Evolutionary conservation across 2,329 filamentous ascomycete species (phyloP).

Genomic region (Hypocrella siamensis): DNA sequence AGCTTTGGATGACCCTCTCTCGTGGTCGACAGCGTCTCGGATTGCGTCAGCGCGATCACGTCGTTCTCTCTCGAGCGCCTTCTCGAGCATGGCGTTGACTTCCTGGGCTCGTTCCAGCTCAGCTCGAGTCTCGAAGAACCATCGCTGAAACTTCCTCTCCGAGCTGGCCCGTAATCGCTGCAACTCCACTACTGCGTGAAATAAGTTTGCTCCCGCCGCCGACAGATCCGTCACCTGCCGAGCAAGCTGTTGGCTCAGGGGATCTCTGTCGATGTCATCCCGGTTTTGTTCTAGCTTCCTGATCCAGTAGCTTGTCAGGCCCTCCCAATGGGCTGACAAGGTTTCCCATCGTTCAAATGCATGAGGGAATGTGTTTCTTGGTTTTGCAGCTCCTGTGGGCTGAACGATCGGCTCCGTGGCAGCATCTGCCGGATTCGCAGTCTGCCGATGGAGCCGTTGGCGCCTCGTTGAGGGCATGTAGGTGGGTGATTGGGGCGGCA

Average conservation of each 20-base stretch:
- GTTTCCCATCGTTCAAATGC: conserved; percentile 97
- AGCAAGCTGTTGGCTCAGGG: conserved; percentile 74
- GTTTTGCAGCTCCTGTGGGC: conserved; percentile 14
- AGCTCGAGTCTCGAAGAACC: conserved; percentile 89
- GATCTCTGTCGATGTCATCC: conserved; percentile 67
- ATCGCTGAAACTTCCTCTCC: conserved; percentile 93
- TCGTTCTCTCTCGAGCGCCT: conserved; percentile 58
- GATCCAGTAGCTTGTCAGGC: conserved; percentile 94
- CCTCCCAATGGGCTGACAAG: conserved; percentile 94
- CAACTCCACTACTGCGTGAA: conserved; percentile 92
- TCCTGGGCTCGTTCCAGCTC: conserved; percentile 80
- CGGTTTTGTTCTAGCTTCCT: conserved; percentile 81
- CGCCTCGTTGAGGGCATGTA: conserved; percentile 1
- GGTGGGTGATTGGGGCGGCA: conserved; percentile 2
- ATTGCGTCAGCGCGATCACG: conserved; percentile 52
- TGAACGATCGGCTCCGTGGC: conserved; percentile 7
- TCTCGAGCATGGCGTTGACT: conserved; percentile 64
- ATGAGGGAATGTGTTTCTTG: conserved; percentile 72
- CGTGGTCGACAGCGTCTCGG: conserved; percentile 47
- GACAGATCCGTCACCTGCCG: conserved; percentile 95
- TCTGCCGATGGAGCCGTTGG: conserved; percentile 7
- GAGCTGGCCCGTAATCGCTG: conserved; percentile 88
- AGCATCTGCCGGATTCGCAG: not conserved
- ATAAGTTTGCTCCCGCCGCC: conserved; percentile 88
- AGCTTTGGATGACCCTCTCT: conserved; percentile 56